Evolutionary conservation across 352 stramenopile species (phyloP).

Genomic region (Phytophthora sansomeana): DNA sequence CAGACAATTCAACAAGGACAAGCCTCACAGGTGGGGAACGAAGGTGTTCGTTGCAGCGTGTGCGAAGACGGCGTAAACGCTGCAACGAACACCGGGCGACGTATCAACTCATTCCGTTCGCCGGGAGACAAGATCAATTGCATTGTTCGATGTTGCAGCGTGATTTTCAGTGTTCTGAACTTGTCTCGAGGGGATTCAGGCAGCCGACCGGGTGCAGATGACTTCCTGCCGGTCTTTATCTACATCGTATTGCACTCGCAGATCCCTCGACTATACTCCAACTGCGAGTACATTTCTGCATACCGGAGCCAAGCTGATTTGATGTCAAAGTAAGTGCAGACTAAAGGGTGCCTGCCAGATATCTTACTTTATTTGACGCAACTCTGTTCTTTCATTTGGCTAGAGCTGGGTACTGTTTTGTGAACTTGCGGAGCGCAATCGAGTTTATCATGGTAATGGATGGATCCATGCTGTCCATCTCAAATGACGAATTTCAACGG

Average conservation of each 20-base stretch:
- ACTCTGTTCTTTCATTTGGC: conserved; percentile 7
- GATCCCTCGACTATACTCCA: conserved; percentile 88
- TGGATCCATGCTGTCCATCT: conserved; percentile 83
- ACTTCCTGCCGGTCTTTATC: conserved; percentile 94
- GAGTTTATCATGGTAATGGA: conserved; percentile 92
- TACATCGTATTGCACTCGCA: conserved; percentile 92
- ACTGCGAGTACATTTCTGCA: conserved; percentile 92
- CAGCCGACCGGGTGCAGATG: conserved; percentile 82
- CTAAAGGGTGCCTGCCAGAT: not conserved
- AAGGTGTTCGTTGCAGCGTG: no score
- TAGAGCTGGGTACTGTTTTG: conserved; percentile 92
- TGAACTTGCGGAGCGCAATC: conserved; percentile 91
- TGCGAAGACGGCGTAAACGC: no score
- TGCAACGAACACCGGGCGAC: no score
- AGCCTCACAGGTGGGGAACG: no score
- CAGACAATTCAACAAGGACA: no score
- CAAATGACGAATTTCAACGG: conserved; percentile 80
- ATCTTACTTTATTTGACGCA: conserved; percentile 2
- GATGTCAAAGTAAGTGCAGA: conserved; percentile 84
- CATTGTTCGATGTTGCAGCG: conserved; percentile 87
- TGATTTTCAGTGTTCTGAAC: conserved; percentile 92
- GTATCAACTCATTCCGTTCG: conserved; percentile 88
- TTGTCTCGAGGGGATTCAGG: conserved; percentile 73
- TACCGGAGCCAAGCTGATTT: conserved; percentile 90
- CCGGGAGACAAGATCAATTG: conserved; percentile 93